Conservation (phyloP, 2,329 filamentous ascomycete genomes). For the Alternaria burnsii region DNA sequence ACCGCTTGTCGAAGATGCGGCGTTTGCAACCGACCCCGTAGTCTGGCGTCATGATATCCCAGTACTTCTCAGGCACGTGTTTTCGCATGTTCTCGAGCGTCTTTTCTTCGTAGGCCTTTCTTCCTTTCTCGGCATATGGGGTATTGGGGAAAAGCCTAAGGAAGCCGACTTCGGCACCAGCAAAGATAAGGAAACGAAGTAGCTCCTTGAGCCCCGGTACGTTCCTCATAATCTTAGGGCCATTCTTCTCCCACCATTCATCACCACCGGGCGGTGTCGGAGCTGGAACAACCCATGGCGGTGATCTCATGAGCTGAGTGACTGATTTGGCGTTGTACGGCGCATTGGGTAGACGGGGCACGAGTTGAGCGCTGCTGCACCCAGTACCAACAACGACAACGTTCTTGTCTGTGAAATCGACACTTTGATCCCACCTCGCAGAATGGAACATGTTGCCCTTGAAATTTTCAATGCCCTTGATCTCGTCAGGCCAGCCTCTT, state of each 20-base stretch:
- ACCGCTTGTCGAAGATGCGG: conserved; percentile 67
- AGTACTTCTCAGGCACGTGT: conserved; percentile 66
- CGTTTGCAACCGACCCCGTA: conserved; percentile 71
- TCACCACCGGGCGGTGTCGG: conserved; percentile 49
- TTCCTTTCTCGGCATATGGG: conserved; percentile 48
- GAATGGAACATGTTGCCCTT: conserved; percentile 66
- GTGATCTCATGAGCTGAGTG: conserved; percentile 67
- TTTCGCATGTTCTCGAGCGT: conserved; percentile 59
- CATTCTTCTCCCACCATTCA: conserved; percentile 58
- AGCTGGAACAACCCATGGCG: conserved; percentile 64
- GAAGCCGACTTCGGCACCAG: conserved; percentile 54
- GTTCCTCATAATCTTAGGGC: conserved; percentile 55
- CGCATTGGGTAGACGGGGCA: conserved; percentile 60
- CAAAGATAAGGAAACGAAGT: conserved; percentile 57
- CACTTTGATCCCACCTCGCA: conserved; percentile 63
- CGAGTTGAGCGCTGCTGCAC: conserved; percentile 66
- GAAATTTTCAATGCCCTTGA: conserved; percentile 63
- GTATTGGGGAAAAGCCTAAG: conserved; percentile 58
- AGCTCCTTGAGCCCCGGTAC: conserved; percentile 62
- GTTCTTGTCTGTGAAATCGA: conserved; percentile 64
- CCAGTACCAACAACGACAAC: conserved; percentile 67
- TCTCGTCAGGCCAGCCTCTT: conserved; percentile 58
- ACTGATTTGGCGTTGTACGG: conserved; percentile 62
- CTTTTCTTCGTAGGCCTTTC: conserved; percentile 53
- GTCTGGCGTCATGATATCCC: conserved; percentile 68